These are phyloP conservation scores for Nigrospora osmanthi DNA, from an alignment of 2,329 filamentous ascomycete genomes.

Conservation along the genomic window DNA sequence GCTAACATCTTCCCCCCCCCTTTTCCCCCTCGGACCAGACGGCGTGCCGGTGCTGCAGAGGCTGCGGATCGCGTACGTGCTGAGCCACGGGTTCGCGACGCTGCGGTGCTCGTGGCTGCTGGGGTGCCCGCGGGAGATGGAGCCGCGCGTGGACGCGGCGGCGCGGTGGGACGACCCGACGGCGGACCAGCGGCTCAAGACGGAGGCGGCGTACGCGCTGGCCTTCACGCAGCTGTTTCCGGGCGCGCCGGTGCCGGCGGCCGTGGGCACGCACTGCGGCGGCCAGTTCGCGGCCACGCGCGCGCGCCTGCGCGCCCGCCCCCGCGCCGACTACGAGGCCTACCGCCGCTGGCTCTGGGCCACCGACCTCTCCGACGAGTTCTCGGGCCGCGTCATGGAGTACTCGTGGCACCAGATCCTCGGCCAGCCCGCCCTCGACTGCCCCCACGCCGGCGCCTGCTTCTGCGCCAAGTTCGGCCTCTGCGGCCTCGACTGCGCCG, in stretches of 20 bases:
- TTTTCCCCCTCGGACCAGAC: neutral
- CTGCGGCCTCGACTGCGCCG: slow-evolving; percentile 25
- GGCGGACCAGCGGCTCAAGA: slow-evolving; percentile 29
- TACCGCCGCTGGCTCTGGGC: slow-evolving; percentile 41
- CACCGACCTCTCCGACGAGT: slow-evolving; percentile 34
- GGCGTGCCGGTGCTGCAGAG: slow-evolving; percentile 29
- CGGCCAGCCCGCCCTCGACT: slow-evolving; percentile 33
- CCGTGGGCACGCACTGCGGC: slow-evolving; percentile 39
- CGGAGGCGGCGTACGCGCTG: slow-evolving; percentile 12
- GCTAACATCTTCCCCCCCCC: neutral
- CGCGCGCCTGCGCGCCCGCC: slow-evolving; percentile 31
- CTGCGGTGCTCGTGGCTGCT: slow-evolving; percentile 39
- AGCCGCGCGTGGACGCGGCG: slow-evolving; percentile 4
- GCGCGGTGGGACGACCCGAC: slow-evolving; percentile 6
- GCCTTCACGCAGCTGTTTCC: slow-evolving; percentile 15
- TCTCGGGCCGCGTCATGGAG: slow-evolving; percentile 44
- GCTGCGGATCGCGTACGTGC: slow-evolving; percentile 30
- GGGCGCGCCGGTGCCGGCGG: slow-evolving; percentile 21
- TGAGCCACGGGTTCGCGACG: slow-evolving; percentile 38
- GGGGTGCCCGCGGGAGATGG: slow-evolving; percentile 28
- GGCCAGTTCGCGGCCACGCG: slow-evolving; percentile 43
- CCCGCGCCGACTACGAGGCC: slow-evolving; percentile 35
- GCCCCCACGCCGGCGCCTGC: slow-evolving; percentile 42
- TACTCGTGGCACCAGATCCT: slow-evolving; percentile 41
- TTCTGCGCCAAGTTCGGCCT: slow-evolving; percentile 51